Evolutionary conservation across 1,284 basidiomycete species (phyloP).

Genomic region (Tilletia horrida): DNA sequence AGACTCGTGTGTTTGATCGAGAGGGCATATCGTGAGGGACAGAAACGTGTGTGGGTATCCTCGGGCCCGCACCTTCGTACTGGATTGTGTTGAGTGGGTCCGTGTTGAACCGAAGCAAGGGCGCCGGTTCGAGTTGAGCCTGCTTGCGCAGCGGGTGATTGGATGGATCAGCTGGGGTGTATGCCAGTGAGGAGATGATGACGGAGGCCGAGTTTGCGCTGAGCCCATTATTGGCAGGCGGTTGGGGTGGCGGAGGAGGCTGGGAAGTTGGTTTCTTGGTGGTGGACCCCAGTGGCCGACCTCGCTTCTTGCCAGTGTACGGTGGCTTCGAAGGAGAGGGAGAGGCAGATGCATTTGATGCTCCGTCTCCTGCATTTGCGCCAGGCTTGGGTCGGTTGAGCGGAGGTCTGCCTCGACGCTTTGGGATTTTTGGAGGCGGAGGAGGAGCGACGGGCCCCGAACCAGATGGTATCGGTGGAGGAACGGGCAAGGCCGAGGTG

Average conservation of each 20-base stretch:
- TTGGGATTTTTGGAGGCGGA: background rate
- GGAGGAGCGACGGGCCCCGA: background rate
- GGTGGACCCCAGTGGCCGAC: background rate
- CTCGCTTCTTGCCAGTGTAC: background rate
- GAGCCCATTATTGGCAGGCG: too few species aligned
- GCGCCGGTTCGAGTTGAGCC: background rate
- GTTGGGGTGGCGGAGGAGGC: background rate
- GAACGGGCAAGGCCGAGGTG: too few species aligned
- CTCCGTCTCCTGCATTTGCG: background rate
- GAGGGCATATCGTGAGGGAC: slow-evolving; percentile 41
- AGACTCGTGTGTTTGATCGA: slow-evolving; percentile 58
- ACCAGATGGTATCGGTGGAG: too few species aligned
- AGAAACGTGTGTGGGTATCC: slow-evolving; percentile 40
- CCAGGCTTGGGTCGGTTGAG: background rate
- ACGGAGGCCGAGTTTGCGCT: background rate
- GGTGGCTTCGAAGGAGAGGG: background rate
- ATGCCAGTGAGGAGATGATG: background rate
- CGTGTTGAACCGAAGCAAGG: background rate
- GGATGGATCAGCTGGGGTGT: slow-evolving; percentile 5
- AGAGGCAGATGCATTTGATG: background rate
- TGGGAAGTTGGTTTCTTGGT: background rate
- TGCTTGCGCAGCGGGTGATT: slow-evolving; percentile 16
- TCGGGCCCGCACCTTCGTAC: background rate
- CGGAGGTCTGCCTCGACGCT: background rate
- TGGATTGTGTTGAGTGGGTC: background rate